Evolutionary conservation across 192 early-diverging fungal species (phyloP).

Genomic region (Gigaspora rosea): DNA sequence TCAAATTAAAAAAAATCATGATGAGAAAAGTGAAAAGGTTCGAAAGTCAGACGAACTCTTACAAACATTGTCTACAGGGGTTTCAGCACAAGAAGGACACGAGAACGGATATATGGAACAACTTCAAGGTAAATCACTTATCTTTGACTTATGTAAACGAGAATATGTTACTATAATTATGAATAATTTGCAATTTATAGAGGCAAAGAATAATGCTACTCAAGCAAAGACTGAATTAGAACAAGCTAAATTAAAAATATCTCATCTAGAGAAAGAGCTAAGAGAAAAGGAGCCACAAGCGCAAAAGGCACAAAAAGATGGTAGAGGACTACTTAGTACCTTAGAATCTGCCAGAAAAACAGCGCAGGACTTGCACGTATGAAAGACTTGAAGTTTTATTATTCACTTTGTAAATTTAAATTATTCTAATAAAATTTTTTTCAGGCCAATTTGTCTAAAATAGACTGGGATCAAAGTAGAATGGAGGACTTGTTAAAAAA

Average conservation of each 20-base stretch:
- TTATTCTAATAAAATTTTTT: neutral
- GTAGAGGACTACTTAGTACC: conserved; percentile 55
- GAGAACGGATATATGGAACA: conserved; percentile 98
- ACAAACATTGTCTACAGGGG: conserved; percentile 90
- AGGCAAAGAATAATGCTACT: conserved; percentile 64
- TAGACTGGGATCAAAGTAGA: conserved; percentile 50
- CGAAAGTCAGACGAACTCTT: conserved; percentile 79
- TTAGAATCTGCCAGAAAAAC: conserved; percentile 37
- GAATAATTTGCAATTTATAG: conserved; percentile 35
- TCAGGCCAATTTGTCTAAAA: neutral
- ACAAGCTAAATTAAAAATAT: conserved; percentile 80
- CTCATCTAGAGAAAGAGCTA: conserved; percentile 73
- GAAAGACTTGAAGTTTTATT: conserved; percentile 11
- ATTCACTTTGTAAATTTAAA: conserved; percentile 19
- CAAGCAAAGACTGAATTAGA: conserved; percentile 70
- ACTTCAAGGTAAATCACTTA: conserved; percentile 60
- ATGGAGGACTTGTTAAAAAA: conserved; percentile 42
- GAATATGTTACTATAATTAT: conserved; percentile 30
- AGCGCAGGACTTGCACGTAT: conserved; percentile 35
- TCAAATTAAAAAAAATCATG: conserved; percentile 51
- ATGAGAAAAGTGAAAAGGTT: conserved; percentile 59
- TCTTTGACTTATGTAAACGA: neutral
- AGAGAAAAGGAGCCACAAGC: conserved; percentile 68
- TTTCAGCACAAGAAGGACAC: conserved; percentile 87
- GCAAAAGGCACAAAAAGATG: conserved; percentile 66